A percentile compares a stretch with the other conserved stretches of the same genome.
phyloP scores from a whole-genome alignment of 148 eudicot species.

The Fallopia convolvulus region DNA sequence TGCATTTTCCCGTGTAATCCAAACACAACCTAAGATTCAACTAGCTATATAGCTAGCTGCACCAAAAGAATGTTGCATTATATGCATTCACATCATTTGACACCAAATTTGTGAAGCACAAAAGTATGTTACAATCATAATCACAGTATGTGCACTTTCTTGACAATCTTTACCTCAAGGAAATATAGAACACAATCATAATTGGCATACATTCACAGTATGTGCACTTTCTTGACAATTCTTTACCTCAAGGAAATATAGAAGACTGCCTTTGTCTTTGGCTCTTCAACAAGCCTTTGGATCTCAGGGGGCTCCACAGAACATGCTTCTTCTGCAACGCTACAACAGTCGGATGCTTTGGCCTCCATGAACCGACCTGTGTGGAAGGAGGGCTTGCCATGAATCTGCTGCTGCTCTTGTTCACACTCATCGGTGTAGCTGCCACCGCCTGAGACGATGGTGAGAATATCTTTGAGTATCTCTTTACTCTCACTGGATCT shows the following conservation, averaged over 20 bases:
- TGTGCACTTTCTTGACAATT: not conserved
- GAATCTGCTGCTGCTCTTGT: conserved; percentile 48
- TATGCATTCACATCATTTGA: not conserved
- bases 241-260: conserved; percentile 23
- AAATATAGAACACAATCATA: conserved; percentile 27
- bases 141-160: conserved; percentile 1
- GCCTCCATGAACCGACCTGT: conserved; percentile 66
- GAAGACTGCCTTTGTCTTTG: conserved; percentile 39
- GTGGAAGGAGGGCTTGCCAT: conserved; percentile 78
- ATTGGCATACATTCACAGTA: not conserved
- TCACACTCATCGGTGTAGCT: conserved; percentile 45
- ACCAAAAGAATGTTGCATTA: too few relatives aligned
- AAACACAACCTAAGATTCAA: not conserved
- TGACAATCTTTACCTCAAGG: conserved; percentile 17
- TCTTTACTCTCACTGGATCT: conserved; percentile 63
- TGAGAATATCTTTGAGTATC: conserved; percentile 50
- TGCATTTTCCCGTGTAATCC: too few relatives aligned
- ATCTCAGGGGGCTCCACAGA: conserved; percentile 81
- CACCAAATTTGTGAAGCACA: not conserved
- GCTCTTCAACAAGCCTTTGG: conserved; percentile 34
- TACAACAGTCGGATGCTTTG: conserved; percentile 80
- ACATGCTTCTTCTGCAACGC: conserved; percentile 66
- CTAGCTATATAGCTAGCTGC: not conserved
- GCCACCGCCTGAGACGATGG: conserved; percentile 46
- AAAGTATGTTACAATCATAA: not conserved